These are phyloP conservation scores for Aspergillus latus DNA, from an alignment of 2,329 filamentous ascomycete genomes.

Conservation along the genomic window DNA sequence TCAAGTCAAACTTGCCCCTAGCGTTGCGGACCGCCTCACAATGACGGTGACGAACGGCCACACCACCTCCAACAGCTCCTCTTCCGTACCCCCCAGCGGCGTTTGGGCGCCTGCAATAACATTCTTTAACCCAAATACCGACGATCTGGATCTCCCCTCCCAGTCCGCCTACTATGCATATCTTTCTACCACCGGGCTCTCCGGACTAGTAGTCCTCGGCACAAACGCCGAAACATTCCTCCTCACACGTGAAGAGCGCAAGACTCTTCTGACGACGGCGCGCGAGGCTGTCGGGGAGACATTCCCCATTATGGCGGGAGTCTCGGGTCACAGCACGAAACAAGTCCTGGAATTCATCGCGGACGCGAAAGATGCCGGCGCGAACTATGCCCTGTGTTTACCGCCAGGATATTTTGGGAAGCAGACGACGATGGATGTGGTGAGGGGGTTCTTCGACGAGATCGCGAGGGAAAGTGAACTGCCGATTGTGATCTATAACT, in stretches of 20 bases:
- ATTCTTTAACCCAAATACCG: constrained; percentile 53
- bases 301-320: constrained; percentile 64
- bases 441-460: constrained; percentile 60
- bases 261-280: constrained; percentile 56
- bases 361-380: constrained; percentile 61
- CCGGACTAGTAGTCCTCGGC: constrained; percentile 55
- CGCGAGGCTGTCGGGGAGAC: constrained; percentile 51
- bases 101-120: constrained; percentile 57
- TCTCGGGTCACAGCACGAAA: constrained; percentile 65
- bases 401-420: constrained; percentile 67
- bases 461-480: constrained; percentile 54
- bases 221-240: constrained; percentile 59
- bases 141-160: constrained; percentile 49
- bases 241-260: constrained; percentile 59
- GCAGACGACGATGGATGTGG: constrained; percentile 58
- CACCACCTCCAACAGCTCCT: background rate
- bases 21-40: background rate
- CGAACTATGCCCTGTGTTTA: constrained; percentile 61
- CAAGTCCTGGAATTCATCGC: constrained; percentile 61
- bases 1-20: no score
- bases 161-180: constrained; percentile 55
- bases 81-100: constrained; percentile 30
- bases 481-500: constrained; percentile 67
- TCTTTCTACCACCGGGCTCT: constrained; percentile 51
- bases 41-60: constrained; percentile 23